phyloP scores from a whole-genome alignment of 345 rosid species.

The Salix viminalis region DNA sequence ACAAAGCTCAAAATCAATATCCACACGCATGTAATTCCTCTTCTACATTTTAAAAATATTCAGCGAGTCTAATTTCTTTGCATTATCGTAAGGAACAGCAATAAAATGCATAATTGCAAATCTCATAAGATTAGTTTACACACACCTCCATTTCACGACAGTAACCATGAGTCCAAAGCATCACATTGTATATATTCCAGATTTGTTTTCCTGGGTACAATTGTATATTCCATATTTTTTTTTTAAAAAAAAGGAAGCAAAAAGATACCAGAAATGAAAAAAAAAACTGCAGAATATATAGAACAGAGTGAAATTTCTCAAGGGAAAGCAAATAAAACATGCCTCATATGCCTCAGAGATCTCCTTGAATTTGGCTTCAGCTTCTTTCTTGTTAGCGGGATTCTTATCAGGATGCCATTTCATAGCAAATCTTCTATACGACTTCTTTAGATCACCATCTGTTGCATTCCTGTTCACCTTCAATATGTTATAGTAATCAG shows the following conservation, averaged over 20 bases:
- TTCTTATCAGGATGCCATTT: constrained; percentile 99
- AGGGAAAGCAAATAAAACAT: constrained; percentile 9
- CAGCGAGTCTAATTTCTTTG: not conserved
- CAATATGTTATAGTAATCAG: constrained; percentile 75
- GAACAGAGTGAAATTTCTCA: not conserved
- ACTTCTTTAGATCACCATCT: constrained; percentile 88
- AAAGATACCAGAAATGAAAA: not conserved
- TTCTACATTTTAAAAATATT: not conserved
- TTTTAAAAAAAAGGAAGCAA: not conserved
- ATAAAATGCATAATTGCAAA: not conserved
- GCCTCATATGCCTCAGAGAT: constrained; percentile 97
- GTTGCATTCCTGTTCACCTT: constrained; percentile 70
- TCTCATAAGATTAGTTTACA: not conserved
- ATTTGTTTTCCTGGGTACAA: too few species aligned
- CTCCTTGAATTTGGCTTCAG: constrained; percentile 92
- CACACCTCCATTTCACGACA: not conserved
- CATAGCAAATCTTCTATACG: constrained; percentile 87
- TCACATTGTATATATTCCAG: not conserved
- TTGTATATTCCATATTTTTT: not conserved
- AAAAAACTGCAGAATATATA: not conserved
- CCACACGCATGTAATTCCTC: not conserved
- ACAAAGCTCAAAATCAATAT: not conserved
- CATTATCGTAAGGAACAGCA: not conserved
- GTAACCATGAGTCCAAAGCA: not conserved
- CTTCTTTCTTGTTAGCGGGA: constrained; percentile 71